These are phyloP conservation scores for Eucalyptus decipiens DNA, from an alignment of 345 rosid species.

Conservation along the genomic window DNA sequence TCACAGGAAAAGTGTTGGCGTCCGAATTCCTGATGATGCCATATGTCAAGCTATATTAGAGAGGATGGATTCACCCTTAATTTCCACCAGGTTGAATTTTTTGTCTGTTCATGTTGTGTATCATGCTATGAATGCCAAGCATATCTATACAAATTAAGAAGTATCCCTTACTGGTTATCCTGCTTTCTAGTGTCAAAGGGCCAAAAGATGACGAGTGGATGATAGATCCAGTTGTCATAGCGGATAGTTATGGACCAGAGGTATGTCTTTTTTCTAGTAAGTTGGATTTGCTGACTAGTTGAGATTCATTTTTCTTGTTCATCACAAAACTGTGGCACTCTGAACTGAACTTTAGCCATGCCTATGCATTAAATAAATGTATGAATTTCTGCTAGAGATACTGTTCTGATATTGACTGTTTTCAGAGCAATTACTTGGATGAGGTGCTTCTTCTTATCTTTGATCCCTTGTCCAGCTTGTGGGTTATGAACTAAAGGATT, in stretches of 20 bases:
- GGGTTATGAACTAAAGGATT: background rate
- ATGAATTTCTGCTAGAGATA: background rate
- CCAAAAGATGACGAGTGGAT: slow-evolving; percentile 76
- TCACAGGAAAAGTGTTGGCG: slow-evolving; percentile 67
- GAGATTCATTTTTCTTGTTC: background rate
- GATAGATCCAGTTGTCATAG: slow-evolving; percentile 75
- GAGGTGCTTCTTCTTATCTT: background rate
- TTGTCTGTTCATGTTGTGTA: background rate
- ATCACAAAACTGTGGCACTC: background rate
- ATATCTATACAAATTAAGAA: background rate
- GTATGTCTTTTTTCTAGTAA: slow-evolving; percentile 8
- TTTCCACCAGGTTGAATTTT: slow-evolving; percentile 68
- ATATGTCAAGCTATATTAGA: slow-evolving; percentile 69
- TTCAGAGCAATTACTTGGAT: background rate
- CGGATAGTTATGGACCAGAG: slow-evolving; percentile 84
- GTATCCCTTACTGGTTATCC: background rate
- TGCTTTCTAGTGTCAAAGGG: slow-evolving; percentile 52
- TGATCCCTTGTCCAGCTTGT: background rate
- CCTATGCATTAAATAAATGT: background rate
- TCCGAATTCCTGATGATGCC: slow-evolving; percentile 80
- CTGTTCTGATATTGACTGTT: background rate
- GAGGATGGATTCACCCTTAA: slow-evolving; percentile 70
- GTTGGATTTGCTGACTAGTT: background rate
- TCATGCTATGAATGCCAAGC: background rate
- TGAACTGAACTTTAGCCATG: background rate